Conservation (phyloP, 192 early-diverging fungal species). For the Backusella circina region DNA sequence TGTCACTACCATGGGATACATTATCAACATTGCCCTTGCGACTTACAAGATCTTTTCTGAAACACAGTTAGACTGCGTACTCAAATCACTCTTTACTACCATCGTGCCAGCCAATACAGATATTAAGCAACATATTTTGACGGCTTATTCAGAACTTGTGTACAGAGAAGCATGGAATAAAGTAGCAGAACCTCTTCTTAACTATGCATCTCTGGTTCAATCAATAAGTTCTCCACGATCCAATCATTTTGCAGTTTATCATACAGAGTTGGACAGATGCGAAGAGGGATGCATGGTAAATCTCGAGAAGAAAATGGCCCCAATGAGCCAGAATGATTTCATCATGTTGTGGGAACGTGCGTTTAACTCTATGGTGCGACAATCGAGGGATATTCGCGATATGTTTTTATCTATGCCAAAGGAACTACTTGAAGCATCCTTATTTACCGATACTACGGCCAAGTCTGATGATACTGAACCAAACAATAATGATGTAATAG, state of each 20-base stretch:
- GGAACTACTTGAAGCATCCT: neutral
- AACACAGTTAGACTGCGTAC: neutral
- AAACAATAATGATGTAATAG: too few relatives aligned
- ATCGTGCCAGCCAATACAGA: neutral
- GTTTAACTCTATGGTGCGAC: neutral
- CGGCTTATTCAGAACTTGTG: neutral
- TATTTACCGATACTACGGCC: too few relatives aligned
- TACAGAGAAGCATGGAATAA: neutral
- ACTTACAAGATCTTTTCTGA: neutral
- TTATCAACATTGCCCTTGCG: neutral
- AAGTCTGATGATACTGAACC: too few relatives aligned
- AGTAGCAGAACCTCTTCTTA: too few relatives aligned
- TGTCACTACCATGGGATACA: neutral
- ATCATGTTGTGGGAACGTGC: neutral
- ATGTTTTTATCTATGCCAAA: neutral
- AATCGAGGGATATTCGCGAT: neutral
- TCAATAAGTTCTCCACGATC: neutral
- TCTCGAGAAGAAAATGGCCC: neutral
- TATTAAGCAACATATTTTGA: neutral
- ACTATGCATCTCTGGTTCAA: neutral
- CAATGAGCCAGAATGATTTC: neutral
- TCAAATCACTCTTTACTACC: neutral
- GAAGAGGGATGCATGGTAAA: neutral
- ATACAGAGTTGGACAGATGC: neutral
- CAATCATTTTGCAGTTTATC: neutral